A percentile compares a stretch with the other conserved stretches of the same genome.
These are phyloP conservation scores for Carnegiea gigantea DNA, from an alignment of 179 eudicot species.

Conservation along the genomic window DNA sequence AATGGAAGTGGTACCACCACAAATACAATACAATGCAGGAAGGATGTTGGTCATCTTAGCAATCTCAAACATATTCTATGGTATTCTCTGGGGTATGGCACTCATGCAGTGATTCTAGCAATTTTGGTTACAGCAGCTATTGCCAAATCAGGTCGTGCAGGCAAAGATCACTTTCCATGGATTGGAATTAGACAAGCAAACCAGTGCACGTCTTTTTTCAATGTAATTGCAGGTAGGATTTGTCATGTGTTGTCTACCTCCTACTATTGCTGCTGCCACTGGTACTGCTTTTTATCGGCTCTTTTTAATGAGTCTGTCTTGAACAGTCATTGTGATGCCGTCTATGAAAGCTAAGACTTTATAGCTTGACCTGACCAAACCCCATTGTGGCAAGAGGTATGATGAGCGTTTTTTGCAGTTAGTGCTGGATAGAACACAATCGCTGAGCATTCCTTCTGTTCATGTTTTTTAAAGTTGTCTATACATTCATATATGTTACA, in stretches of 20 bases:
- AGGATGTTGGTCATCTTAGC: conserved; percentile 53
- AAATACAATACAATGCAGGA: conserved; percentile 37
- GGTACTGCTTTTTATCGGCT: too few species aligned
- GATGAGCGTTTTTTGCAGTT: not conserved
- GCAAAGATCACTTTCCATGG: conserved; percentile 21
- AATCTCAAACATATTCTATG: conserved; percentile 66
- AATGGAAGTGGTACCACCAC: conserved; percentile 93
- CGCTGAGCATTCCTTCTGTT: not conserved
- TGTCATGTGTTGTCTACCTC: not conserved
- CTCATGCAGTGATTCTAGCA: conserved; percentile 50
- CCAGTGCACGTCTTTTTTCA: not conserved
- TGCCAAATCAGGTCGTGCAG: conserved; percentile 46
- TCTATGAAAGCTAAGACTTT: not conserved
- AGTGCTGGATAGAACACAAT: not conserved
- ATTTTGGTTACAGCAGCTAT: conserved; percentile 34
- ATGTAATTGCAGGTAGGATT: conserved; percentile 13
- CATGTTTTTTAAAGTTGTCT: not conserved
- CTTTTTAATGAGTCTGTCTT: not conserved
- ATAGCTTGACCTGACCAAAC: not conserved
- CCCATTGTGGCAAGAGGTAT: not conserved
- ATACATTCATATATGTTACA: not conserved
- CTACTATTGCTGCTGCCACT: not conserved
- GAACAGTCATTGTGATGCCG: not conserved
- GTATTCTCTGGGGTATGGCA: conserved; percentile 59
- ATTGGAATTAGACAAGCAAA: conserved; percentile 9